Evolutionary conservation across 129 eudicot genomes (phyloP), one percentile per base, ranked within the genome.

Genomic region (Helichrysum umbraculigerum): DNA sequence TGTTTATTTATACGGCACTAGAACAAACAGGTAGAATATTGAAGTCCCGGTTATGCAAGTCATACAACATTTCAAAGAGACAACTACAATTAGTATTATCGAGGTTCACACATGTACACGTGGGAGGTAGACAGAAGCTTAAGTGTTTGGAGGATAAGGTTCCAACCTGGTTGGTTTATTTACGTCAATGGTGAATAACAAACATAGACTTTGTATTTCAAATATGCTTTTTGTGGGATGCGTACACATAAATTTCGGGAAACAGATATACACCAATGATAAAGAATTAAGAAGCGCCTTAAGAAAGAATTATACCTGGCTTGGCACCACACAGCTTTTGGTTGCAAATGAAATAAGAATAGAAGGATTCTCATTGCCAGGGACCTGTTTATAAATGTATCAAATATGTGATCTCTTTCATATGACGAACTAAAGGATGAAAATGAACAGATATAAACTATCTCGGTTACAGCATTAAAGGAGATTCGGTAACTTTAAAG

Each of bases 271-370:
- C 10, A 58, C 61, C 61, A 10, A 35, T 42, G 29, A 71, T 11
- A 20, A 63, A 39, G 17, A 32, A 71, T 22, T 8, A 51, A 62
- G 6, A 25, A 50, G 66, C 5, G 35, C 20, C 42, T 35, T 39
- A 39, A 39, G 8, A 39, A 8, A 11, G 44, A 39, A 39, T 39
- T 2, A 77, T 51, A 87, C 98, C 98, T 88, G 96, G 96, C 82
- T 93, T 96, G 61, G 96, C 96, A 37, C 98, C 98, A 35, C 90
- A 95, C 88, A 81, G 44, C 90, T 80, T 85, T 90, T 93, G 70
- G 96, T 83, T 8, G 98, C 98, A 90, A 93, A 93, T 30, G 92
- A 90, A 50, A 93, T 93, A 39, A 93, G 96, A 83, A 91, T 88
- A 14, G 95, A 93, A 57, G 90, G 87, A 81, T 65, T n/a, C n/a